phyloP scores from a whole-genome alignment of 2,329 filamentous ascomycete species.

The Nemania sp. region DNA sequence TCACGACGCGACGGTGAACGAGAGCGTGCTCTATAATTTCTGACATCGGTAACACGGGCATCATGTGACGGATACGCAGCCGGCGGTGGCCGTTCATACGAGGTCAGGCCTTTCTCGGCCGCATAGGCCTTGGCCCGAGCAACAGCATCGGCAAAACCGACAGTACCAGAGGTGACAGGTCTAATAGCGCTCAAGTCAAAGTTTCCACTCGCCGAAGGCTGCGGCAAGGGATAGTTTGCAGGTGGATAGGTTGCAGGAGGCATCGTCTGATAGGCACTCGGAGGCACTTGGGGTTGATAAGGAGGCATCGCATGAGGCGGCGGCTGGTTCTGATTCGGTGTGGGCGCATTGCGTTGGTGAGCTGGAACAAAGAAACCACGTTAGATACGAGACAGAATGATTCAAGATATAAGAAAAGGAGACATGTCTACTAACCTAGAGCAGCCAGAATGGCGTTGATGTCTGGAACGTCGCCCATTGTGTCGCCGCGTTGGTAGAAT shows the following conservation, averaged over 20 bases:
- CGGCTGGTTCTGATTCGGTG: conserved; percentile 50
- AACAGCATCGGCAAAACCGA: conserved; percentile 83
- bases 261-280: conserved; percentile 45
- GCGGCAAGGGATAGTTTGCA: conserved; percentile 59
- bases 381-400: conserved; percentile 27
- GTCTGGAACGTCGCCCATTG: conserved; percentile 47
- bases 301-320: conserved; percentile 38
- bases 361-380: conserved; percentile 39
- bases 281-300: conserved; percentile 46
- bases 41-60: conserved; percentile 52
- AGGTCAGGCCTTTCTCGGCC: conserved; percentile 73
- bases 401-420: neutral
- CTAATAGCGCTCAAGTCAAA: conserved; percentile 81
- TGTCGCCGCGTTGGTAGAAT: conserved; percentile 28
- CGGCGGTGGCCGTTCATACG: conserved; percentile 59
- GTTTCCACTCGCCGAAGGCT: conserved; percentile 73
- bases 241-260: conserved; percentile 45
- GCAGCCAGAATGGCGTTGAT: conserved; percentile 55
- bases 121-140: conserved; percentile 84
- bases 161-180: conserved; percentile 77
- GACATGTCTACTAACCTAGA: conserved; percentile 46
- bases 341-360: conserved; percentile 49
- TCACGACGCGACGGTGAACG: conserved; percentile 75
- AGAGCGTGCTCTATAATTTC: conserved; percentile 70
- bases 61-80: conserved; percentile 49